Evolutionary conservation across 148 eudicot genomes (phyloP), one percentile per base, ranked within the genome.

Genomic region (Dysphania ambrosioides): DNA sequence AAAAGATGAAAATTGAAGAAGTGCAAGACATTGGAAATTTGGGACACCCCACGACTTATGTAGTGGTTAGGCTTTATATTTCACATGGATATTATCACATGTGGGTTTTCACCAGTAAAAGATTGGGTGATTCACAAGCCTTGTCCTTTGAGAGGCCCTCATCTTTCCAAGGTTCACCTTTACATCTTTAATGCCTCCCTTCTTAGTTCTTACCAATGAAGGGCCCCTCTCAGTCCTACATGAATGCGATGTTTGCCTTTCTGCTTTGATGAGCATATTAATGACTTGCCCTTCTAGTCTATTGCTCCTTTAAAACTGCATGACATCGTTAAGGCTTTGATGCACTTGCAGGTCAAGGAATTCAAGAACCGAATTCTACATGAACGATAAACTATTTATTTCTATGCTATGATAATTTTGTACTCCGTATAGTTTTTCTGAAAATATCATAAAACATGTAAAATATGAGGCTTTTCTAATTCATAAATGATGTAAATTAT

Each of bases 211-310:
- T 10, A 18, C n/a, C 40, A 24, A 49, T 53, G 30, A 32, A 69
- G 61, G 63, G 75, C 1, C 64, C 78, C 70, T 30, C 62, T 58
- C 19, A 4, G 26, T 29, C 47, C 26, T n/a, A 29, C 53, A 1
- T 41, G 75, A 62, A 42, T 56, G 38, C 53, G 71, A 79, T 53
- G 65, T 72, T 80, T 66, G 74, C 79, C 82, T 74, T 79, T 80
- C 19, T 40, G 72, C 15, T 64, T 70, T 66, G 21, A 69, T 75
- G 66, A 61, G 27, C 55, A 27, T 19, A n/a, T n/a, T 53, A n/a
- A 55, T 19, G 1, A 23, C 42, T 71, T 55, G 36, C 41, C 67
- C 34, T 75, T 6, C 56, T 35, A n/a, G n/a, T n/a, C n/a, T n/a
- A n/a, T n/a, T n/a, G n/a, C n/a, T n/a, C n/a, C n/a, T n/a, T n/a